phyloP scores from a whole-genome alignment of 2,329 filamentous ascomycete genomes.

The Monilinia laxa region DNA sequence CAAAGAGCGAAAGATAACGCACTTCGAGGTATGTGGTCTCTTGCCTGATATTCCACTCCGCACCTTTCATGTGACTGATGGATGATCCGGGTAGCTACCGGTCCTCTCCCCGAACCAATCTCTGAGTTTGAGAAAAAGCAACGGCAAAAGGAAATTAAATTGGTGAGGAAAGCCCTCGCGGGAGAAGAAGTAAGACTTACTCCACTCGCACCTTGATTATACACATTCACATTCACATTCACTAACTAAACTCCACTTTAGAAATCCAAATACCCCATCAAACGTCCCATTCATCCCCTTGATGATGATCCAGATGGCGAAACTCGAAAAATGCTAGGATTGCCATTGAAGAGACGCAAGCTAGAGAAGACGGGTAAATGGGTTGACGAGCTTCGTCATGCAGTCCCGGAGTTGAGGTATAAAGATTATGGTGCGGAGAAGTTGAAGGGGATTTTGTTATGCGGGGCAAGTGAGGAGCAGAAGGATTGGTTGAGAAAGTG shows the following conservation, averaged over 20 bases:
- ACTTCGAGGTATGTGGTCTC: conserved; percentile 20
- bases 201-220: not conserved
- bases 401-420: conserved; percentile 9
- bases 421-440: not conserved
- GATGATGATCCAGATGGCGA: conserved; percentile 20
- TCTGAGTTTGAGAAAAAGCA: conserved; percentile 24
- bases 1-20: conserved; percentile 15
- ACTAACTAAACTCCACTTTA: not conserved
- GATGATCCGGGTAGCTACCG: conserved; percentile 7
- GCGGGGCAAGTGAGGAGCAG: conserved; percentile 12
- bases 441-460: conserved; percentile 11
- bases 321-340: conserved; percentile 12
- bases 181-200: conserved; percentile 12
- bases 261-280: not conserved
- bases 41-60: not conserved
- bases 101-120: conserved; percentile 26
- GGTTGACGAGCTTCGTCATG: not conserved
- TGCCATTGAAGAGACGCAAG: conserved; percentile 18
- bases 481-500: conserved; percentile 7
- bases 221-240: not conserved
- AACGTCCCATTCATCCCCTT: not conserved
- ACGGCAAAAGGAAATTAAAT: conserved; percentile 5
- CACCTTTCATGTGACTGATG: not conserved
- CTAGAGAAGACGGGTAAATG: conserved; percentile 16
- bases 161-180: conserved; percentile 22